Percentiles rank a stretch among this genome's conserved stretches.
These are phyloP conservation scores for Filobasidium floriforme DNA, from an alignment of 768 basidiomycete genomes.

Conservation along the genomic window DNA sequence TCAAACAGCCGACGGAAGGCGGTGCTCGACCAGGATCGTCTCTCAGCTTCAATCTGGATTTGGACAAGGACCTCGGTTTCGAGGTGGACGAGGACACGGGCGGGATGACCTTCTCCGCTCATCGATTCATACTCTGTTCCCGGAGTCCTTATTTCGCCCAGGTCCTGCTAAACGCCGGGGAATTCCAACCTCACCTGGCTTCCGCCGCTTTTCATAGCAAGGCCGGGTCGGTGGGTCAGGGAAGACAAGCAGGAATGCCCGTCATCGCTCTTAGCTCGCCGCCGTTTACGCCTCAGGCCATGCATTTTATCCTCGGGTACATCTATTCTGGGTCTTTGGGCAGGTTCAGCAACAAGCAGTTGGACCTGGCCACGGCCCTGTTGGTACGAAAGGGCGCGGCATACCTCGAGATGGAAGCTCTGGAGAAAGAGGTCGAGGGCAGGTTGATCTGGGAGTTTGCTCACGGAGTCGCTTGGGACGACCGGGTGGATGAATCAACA, in stretches of 20 bases:
- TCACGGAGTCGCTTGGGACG: constrained; percentile 70
- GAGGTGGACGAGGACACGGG: constrained; percentile 39
- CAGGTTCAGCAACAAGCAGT: constrained; percentile 81
- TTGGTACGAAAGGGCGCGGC: constrained; percentile 73
- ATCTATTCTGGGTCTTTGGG: constrained; percentile 85
- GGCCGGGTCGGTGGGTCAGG: background rate
- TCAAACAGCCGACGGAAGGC: constrained; percentile 10
- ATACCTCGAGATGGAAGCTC: constrained; percentile 66
- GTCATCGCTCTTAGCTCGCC: constrained; percentile 70
- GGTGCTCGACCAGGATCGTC: constrained; percentile 41
- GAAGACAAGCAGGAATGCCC: constrained; percentile 29
- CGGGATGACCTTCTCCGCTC: constrained; percentile 80
- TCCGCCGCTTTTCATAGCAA: constrained; percentile 5
- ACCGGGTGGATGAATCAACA: constrained; percentile 51
- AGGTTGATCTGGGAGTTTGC: constrained; percentile 80
- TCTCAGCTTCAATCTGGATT: constrained; percentile 23
- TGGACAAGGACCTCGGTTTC: constrained; percentile 53
- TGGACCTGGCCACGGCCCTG: constrained; percentile 86
- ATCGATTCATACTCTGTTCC: constrained; percentile 85
- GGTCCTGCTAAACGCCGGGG: constrained; percentile 63
- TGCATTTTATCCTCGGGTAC: constrained; percentile 89
- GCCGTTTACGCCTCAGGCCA: constrained; percentile 86
- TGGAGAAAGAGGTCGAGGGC: constrained; percentile 72
- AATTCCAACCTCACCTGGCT: constrained; percentile 45
- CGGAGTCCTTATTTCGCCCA: constrained; percentile 80